Conservation (phyloP, 139 green algal species). For the Tetraselmis chui region DNA sequence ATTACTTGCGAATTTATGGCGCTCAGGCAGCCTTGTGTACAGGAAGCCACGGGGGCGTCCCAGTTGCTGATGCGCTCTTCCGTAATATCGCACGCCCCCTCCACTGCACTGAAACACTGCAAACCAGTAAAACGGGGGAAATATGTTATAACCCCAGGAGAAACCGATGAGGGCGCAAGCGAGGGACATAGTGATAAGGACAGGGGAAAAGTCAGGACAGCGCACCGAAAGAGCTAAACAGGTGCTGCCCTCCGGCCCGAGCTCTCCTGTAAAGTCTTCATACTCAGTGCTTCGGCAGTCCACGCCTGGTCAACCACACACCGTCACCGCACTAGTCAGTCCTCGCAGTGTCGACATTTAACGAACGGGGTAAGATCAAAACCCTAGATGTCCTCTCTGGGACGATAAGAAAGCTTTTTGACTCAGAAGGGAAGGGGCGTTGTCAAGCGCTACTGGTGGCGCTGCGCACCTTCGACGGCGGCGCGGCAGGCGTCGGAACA, state of each 20-base stretch:
- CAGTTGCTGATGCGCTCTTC: not conserved
- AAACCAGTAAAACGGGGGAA: not conserved
- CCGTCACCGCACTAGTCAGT: too few species aligned
- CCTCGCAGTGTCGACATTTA: not conserved
- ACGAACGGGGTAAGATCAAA: not conserved
- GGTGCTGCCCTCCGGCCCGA: not conserved
- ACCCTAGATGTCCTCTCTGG: not conserved
- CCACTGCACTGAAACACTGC: not conserved
- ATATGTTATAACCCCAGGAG: not conserved
- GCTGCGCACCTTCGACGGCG: not conserved
- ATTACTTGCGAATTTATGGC: not conserved
- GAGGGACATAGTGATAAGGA: not conserved
- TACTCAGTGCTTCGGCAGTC: not conserved
- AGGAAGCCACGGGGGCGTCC: not conserved
- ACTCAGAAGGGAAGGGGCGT: not conserved
- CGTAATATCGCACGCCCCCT: not conserved
- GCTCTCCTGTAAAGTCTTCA: not conserved
- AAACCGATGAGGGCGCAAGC: not conserved
- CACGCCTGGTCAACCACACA: not conserved
- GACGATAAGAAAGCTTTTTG: not conserved
- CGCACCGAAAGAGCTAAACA: not conserved
- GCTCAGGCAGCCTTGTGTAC: not conserved
- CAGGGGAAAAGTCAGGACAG: not conserved
- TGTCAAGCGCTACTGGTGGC: too few species aligned
- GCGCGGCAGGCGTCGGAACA: not conserved